A percentile compares a stretch with the other conserved stretches of the same genome.
Conservation (phyloP, 768 basidiomycete species). For the Coprinopsis cinerea region DNA sequence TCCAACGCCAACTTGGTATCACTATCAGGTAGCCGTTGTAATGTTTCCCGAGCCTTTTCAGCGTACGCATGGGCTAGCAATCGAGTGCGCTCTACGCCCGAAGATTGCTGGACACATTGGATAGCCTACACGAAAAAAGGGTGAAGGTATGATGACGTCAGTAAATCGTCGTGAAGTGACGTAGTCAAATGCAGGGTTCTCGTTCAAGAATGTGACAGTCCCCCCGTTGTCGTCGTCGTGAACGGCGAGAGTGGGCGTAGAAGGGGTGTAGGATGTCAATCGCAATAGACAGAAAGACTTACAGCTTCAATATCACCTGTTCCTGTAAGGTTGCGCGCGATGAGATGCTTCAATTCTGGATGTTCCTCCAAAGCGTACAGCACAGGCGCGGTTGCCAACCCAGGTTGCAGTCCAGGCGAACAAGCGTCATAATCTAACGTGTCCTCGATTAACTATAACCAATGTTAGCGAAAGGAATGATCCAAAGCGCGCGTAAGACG, state of each 20-base stretch:
- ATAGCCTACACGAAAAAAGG: constrained; percentile 43
- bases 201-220: too few relatives aligned
- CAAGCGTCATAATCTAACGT: constrained; percentile 63
- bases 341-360: constrained; percentile 68
- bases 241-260: too few relatives aligned
- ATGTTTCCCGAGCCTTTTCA: constrained; percentile 64
- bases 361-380: constrained; percentile 85
- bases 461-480: constrained; percentile 6
- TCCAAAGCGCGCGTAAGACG: neutral
- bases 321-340: constrained; percentile 69
- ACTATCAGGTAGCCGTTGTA: constrained; percentile 71
- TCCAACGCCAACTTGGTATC: constrained; percentile 76
- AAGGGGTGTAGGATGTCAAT: neutral
- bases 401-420: constrained; percentile 20
- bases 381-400: constrained; percentile 69
- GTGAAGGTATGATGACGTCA: neutral
- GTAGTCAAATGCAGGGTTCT: too few relatives aligned
- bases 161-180: neutral
- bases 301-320: constrained; percentile 81
- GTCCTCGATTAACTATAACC: constrained; percentile 77
- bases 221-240: too few relatives aligned
- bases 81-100: constrained; percentile 74
- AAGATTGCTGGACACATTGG: constrained; percentile 59
- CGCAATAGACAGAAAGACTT: constrained; percentile 18
- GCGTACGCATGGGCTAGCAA: constrained; percentile 73